Evolutionary conservation across 2,329 filamentous ascomycete genomes (phyloP).

Genomic region (Amauroascus niger): DNA sequence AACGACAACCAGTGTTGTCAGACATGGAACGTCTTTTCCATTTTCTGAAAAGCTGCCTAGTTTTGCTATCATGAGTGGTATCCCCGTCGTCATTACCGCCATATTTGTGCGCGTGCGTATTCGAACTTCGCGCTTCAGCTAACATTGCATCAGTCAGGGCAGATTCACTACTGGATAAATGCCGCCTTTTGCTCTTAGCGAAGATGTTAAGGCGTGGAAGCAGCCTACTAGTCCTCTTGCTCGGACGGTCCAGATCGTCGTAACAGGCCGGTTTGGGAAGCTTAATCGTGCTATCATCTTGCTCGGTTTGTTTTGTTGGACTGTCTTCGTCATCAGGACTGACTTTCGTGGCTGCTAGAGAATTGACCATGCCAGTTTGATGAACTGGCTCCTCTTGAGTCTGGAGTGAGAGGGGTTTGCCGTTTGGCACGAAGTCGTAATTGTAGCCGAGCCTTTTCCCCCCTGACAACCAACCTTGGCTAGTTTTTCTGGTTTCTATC

Average conservation of each 20-base stretch:
- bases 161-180: neutral
- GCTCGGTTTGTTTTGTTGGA: neutral
- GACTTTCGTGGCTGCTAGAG: neutral
- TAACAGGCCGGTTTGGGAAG: neutral
- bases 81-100: neutral
- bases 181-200: neutral
- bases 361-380: neutral
- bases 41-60: neutral
- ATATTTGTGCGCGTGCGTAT: neutral
- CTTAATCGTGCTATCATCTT: neutral
- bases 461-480: conserved; percentile 36
- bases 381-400: neutral
- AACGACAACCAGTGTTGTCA: neutral
- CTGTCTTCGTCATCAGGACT: neutral
- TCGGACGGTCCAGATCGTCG: neutral
- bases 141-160: neutral
- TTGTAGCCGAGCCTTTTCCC: conserved; percentile 35
- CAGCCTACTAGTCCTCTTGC: neutral
- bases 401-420: neutral
- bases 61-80: neutral
- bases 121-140: neutral
- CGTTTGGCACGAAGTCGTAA: conserved; percentile 26
- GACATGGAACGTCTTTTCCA: conserved; percentile 6
- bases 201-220: neutral
- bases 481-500: conserved; percentile 17